A percentile compares a stretch with the other conserved stretches of the same genome.
Evolutionary conservation across 495 filamentous ascomycete genomes (phyloP).

Genomic region (Thozetella sp.): DNA sequence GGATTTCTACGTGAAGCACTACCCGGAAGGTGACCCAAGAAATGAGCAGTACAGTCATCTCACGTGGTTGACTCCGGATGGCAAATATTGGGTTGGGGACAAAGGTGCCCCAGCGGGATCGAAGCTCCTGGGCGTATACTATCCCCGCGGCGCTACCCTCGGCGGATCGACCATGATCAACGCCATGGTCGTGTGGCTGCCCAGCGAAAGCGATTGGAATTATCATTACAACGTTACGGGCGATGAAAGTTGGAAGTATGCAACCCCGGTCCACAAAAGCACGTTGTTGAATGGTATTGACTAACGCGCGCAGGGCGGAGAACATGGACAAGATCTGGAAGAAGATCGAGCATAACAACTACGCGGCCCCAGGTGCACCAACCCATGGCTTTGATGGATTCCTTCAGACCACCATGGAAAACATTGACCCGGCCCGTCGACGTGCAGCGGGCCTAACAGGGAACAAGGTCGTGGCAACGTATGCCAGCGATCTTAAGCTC

Average conservation of each 20-base stretch:
- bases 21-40: constrained; percentile 27
- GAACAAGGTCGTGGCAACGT: constrained; percentile 28
- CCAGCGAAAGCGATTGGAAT: constrained; percentile 35
- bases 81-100: constrained; percentile 32
- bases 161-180: constrained; percentile 37
- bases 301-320: too few species aligned
- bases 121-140: constrained; percentile 31
- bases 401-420: constrained; percentile 34
- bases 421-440: constrained; percentile 19
- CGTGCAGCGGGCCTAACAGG: constrained; percentile 18
- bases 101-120: constrained; percentile 28
- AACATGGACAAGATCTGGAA: constrained; percentile 35
- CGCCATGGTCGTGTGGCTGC: constrained; percentile 33
- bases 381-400: constrained; percentile 32
- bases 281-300: too few species aligned
- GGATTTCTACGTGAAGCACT: constrained; percentile 39
- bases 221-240: constrained; percentile 31
- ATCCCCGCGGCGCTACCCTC: constrained; percentile 32
- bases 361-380: constrained; percentile 17
- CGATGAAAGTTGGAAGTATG: constrained; percentile 31
- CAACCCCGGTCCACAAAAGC: neutral
- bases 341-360: constrained; percentile 37
- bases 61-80: constrained; percentile 30
- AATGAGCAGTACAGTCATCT: constrained; percentile 33
- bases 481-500: constrained; percentile 21